phyloP scores from a whole-genome alignment of 1,139 yeast species.

The Yarrowia galli region DNA sequence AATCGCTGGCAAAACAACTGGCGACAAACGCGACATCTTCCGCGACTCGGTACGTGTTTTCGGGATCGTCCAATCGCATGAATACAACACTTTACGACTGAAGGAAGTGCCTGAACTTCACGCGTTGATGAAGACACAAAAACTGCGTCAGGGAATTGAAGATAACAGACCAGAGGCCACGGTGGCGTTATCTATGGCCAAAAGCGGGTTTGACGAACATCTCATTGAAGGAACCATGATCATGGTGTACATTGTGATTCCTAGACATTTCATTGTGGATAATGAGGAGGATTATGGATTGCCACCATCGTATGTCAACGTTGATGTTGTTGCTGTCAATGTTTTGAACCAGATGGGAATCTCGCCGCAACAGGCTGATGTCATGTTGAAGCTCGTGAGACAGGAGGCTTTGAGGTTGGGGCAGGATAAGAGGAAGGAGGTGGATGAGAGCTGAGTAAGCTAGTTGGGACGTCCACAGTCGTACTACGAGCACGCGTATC shows the following conservation, averaged over 20 bases:
- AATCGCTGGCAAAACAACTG: background rate
- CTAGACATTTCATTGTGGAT: background rate
- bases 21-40: slow-evolving; percentile 16
- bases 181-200: slow-evolving; percentile 12
- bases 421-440: background rate
- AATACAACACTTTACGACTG: slow-evolving; percentile 13
- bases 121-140: slow-evolving; percentile 28
- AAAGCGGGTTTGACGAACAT: background rate
- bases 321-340: slow-evolving; percentile 7
- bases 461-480: too few species aligned
- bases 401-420: slow-evolving; percentile 19
- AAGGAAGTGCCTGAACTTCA: slow-evolving; percentile 11
- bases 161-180: background rate
- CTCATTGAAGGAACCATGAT: slow-evolving; percentile 24
- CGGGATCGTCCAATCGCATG: slow-evolving; percentile 19
- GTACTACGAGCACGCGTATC: too few species aligned
- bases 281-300: slow-evolving; percentile 10
- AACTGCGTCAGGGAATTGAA: background rate
- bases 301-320: slow-evolving; percentile 10
- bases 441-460: too few species aligned
- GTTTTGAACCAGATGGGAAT: slow-evolving; percentile 2
- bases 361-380: slow-evolving; percentile 1
- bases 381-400: background rate
- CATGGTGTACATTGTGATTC: slow-evolving; percentile 4
- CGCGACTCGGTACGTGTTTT: slow-evolving; percentile 10